Conservation (phyloP, 495 filamentous ascomycete species). For the Pyrenula massariospora region DNA sequence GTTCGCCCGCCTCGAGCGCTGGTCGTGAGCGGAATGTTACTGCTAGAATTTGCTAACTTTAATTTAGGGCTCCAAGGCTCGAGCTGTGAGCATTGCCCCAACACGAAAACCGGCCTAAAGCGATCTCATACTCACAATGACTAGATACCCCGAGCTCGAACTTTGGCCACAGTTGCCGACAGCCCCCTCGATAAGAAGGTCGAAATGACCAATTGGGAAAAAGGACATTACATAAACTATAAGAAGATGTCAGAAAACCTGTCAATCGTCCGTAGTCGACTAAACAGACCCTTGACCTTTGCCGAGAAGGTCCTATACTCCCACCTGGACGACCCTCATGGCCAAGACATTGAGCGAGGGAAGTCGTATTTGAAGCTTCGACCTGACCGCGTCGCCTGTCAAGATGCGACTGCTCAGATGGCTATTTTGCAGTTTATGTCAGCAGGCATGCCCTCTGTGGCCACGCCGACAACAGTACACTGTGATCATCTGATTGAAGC, state of each 20-base stretch:
- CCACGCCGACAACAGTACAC: conserved; percentile 93
- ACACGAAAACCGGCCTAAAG: conserved; percentile 1
- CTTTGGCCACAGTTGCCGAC: conserved; percentile 51
- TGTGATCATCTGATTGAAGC: conserved; percentile 99
- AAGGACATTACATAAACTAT: conserved; percentile 73
- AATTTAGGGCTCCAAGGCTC: conserved; percentile 34
- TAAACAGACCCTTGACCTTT: conserved; percentile 87
- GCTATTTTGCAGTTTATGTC: conserved; percentile 99
- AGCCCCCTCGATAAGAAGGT: conserved; percentile 63
- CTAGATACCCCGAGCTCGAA: conserved; percentile 38
- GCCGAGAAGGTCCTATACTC: conserved; percentile 99
- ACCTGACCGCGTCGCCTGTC: conserved; percentile 96
- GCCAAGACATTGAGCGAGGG: conserved; percentile 91
- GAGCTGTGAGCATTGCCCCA: conserved; percentile 44
- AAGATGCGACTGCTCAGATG: conserved; percentile 99
- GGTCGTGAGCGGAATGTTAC: conserved; percentile 13
- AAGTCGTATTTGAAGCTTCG: conserved; percentile 90
- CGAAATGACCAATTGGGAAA: conserved; percentile 70
- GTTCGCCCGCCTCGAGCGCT: neutral
- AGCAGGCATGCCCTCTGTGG: conserved; percentile 87
- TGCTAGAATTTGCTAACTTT: too few species aligned
- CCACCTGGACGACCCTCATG: conserved; percentile 93
- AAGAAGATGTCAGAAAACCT: conserved; percentile 99
- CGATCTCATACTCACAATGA: conserved; percentile 4
- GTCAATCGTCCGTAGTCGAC: conserved; percentile 68